Percentiles rank a stretch among this genome's conserved stretches.
Conservation (phyloP, 441 rosid genomes). For the Jatropha multifida region DNA sequence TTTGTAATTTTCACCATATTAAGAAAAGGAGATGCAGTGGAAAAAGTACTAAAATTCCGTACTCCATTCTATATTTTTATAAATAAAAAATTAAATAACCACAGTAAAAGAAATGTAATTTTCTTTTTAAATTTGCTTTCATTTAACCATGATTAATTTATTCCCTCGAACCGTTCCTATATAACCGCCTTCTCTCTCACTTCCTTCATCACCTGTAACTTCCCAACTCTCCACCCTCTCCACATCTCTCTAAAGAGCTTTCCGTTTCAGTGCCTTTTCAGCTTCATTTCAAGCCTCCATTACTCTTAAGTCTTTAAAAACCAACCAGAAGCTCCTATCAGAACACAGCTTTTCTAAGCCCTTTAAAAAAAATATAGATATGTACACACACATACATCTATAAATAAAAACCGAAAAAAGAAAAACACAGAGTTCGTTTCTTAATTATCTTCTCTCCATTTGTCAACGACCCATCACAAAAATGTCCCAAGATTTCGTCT, state of each 20-base stretch:
- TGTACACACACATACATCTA: too few relatives aligned
- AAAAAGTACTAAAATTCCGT: too few relatives aligned
- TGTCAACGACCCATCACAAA: constrained; percentile 7
- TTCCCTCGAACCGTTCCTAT: constrained; percentile 9
- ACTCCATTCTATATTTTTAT: not conserved
- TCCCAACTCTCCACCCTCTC: not conserved
- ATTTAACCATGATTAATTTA: constrained; percentile 20
- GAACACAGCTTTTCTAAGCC: not conserved
- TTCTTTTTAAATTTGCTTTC: not conserved
- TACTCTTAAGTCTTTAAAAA: not conserved
- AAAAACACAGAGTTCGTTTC: not conserved
- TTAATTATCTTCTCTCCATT: too few relatives aligned
- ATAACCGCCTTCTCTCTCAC: constrained; percentile 3
- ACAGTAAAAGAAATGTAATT: not conserved
- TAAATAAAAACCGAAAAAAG: not conserved
- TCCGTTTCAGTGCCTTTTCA: constrained; percentile 16
- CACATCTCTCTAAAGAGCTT: not conserved
- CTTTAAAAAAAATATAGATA: not conserved
- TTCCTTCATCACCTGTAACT: constrained; percentile 13
- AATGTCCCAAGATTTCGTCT: constrained; percentile 40
- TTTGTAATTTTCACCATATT: too few relatives aligned
- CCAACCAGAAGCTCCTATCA: not conserved
- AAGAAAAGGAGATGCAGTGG: too few relatives aligned
- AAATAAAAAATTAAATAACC: not conserved
- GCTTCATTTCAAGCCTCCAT: not conserved